phyloP scores from a whole-genome alignment of 106 monocot genomes.

The Platanthera zijinensis region DNA sequence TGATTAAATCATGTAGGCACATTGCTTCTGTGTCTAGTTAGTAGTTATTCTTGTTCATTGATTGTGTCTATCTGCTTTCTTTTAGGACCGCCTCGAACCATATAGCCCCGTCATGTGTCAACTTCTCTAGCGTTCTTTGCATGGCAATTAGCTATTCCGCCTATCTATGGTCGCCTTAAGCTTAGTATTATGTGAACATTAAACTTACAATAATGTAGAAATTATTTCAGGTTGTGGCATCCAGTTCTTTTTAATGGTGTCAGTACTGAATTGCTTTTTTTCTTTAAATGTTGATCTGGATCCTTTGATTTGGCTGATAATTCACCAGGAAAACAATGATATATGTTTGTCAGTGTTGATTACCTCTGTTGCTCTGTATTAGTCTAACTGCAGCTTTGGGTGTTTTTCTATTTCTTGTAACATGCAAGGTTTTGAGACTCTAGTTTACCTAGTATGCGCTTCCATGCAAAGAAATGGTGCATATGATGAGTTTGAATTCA shows the following conservation, averaged over 20 bases:
- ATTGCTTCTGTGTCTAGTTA: too few relatives aligned
- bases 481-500: slow-evolving; percentile 7
- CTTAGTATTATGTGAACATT: too few relatives aligned
- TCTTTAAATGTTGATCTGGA: not conserved
- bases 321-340: not conserved
- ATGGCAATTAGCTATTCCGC: too few relatives aligned
- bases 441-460: slow-evolving; percentile 42
- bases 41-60: too few relatives aligned
- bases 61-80: too few relatives aligned
- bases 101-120: too few relatives aligned
- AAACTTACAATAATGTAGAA: not conserved
- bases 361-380: not conserved
- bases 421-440: slow-evolving; percentile 28
- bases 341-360: not conserved
- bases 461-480: slow-evolving; percentile 8
- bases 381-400: not conserved
- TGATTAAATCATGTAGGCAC: too few relatives aligned
- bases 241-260: not conserved
- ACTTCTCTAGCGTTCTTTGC: too few relatives aligned
- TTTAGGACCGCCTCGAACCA: too few relatives aligned
- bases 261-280: not conserved
- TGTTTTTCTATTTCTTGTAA: not conserved
- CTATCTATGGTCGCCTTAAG: too few relatives aligned
- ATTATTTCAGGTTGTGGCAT: not conserved
- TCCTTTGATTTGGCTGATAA: not conserved